Percentiles rank a stretch among this genome's conserved stretches.
These are phyloP conservation scores for Tulasnella sp. DNA, from an alignment of 768 basidiomycete genomes.

Conservation along the genomic window DNA sequence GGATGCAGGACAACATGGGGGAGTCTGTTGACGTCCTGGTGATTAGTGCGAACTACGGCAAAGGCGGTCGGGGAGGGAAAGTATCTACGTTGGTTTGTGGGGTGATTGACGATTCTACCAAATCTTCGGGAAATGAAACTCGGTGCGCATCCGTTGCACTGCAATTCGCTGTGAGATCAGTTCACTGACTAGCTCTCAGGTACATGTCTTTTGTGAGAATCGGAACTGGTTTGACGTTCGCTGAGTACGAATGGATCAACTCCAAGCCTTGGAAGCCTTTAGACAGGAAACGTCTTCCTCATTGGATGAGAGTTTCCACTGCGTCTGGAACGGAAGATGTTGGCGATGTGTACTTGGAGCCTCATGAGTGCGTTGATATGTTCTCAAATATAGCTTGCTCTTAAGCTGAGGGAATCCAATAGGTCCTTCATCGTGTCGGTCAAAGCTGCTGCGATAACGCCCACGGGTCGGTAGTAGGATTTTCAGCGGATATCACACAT, in stretches of 20 bases:
- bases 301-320: conserved; percentile 54
- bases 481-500: neutral
- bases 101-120: conserved; percentile 68
- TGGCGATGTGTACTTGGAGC: conserved; percentile 87
- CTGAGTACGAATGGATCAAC: conserved; percentile 82
- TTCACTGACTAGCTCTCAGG: conserved; percentile 42
- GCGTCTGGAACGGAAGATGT: conserved; percentile 67
- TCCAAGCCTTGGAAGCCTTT: conserved; percentile 78
- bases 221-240: conserved; percentile 81
- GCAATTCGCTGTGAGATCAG: neutral
- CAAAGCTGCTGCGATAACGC: conserved; percentile 88
- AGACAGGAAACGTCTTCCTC: conserved; percentile 69
- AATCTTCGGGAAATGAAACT: conserved; percentile 31
- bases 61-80: conserved; percentile 78
- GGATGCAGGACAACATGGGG: conserved; percentile 74
- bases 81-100: conserved; percentile 89
- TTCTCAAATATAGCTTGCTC: neutral
- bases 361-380: conserved; percentile 62
- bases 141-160: neutral
- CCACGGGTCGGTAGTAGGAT: conserved; percentile 51
- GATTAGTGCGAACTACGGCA: conserved; percentile 85
- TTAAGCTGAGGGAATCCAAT: neutral
- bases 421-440: conserved; percentile 93
- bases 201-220: conserved; percentile 87
- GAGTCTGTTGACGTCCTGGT: conserved; percentile 92